Evolutionary conservation across 2,329 filamentous ascomycete species (phyloP), one percentile per base, ranked within the genome.

Genomic region (Pleomassaria siparia): DNA sequence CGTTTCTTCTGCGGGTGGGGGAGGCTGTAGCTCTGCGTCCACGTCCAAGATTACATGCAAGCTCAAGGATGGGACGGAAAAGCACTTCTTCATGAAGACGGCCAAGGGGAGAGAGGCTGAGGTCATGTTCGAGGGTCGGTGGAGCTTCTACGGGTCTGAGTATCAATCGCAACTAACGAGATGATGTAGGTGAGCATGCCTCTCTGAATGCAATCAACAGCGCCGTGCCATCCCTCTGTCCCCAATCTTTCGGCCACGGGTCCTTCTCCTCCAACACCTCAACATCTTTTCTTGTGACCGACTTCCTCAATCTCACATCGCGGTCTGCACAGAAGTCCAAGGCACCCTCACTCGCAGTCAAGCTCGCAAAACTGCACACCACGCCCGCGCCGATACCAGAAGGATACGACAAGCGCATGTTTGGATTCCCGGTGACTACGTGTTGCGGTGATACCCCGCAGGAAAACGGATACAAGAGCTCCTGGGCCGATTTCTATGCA

Each of bases 401-500:
- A 10, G 83, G 82, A 16, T 77, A 81, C 54, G 71, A 78, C 1
- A 76, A 64, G 29, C 83, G 84, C 2, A 76, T 84, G 71, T 96
- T 92, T 57, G 92, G 92, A 2, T 96, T 96, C 63, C 87, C 88
- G 0, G 85, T 87, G 0, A 75, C 87, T 1, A 96, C 91, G 0
- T 96, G 88, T 71, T 96, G 92, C 70, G 91, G 91, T 2, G 82
- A 89, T 37, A 94, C 89, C 7, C 80, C 80, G 32, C 92, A 96
- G 72, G 82, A 90, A 40, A 97, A 96, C 64, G 73, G 73, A 0
- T 95, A 81, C 74, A 80, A 77, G 40, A 72, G 76, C 5, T 87
- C 82, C 10, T 97, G 92, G 92, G 83, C 88, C 1, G 84, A 89
- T 0, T 96, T 97, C 62, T 96, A 89, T 66, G 88, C 87, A 1